These are phyloP conservation scores for Chrysoporthe cubensis DNA, from an alignment of 2,329 filamentous ascomycete species.

Conservation along the genomic window DNA sequence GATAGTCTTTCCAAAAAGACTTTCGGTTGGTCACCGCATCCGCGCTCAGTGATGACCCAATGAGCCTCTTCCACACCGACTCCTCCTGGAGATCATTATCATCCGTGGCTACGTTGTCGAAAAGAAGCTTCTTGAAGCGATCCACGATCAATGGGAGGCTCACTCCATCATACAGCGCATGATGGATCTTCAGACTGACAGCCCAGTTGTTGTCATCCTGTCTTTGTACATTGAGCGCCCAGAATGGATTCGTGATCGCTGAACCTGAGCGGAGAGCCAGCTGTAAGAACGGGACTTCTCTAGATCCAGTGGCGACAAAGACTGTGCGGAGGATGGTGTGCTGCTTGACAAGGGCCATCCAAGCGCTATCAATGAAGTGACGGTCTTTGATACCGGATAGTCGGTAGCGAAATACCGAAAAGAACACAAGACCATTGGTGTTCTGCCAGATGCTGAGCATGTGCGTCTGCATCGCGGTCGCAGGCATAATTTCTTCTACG, in stretches of 20 bases:
- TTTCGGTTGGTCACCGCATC: constrained; percentile 30
- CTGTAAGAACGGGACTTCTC: constrained; percentile 63
- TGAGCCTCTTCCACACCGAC: constrained; percentile 36
- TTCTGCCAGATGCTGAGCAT: constrained; percentile 80
- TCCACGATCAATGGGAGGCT: constrained; percentile 70
- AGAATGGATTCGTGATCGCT: constrained; percentile 28
- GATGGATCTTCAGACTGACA: constrained; percentile 70
- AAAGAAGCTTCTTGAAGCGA: constrained; percentile 37
- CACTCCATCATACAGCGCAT: constrained; percentile 86
- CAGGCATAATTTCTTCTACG: constrained; percentile 66
- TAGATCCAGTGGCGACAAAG: constrained; percentile 58
- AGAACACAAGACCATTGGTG: constrained; percentile 69
- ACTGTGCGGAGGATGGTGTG: constrained; percentile 71
- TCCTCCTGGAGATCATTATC: no score
- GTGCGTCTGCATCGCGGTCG: constrained; percentile 77
- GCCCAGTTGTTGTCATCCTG: constrained; percentile 32
- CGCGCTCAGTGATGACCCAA: constrained; percentile 24
- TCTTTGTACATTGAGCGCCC: constrained; percentile 32
- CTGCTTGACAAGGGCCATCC: constrained; percentile 59
- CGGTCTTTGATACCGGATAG: constrained; percentile 46
- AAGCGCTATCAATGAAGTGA: constrained; percentile 57
- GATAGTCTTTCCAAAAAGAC: constrained; percentile 49
- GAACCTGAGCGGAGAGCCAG: constrained; percentile 48
- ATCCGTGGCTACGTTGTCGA: background rate
- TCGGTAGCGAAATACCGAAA: constrained; percentile 70